Percentiles rank a stretch among this genome's conserved stretches.
Conservation (phyloP, 139 green algal genomes). For the Haematococcus sp. region DNA sequence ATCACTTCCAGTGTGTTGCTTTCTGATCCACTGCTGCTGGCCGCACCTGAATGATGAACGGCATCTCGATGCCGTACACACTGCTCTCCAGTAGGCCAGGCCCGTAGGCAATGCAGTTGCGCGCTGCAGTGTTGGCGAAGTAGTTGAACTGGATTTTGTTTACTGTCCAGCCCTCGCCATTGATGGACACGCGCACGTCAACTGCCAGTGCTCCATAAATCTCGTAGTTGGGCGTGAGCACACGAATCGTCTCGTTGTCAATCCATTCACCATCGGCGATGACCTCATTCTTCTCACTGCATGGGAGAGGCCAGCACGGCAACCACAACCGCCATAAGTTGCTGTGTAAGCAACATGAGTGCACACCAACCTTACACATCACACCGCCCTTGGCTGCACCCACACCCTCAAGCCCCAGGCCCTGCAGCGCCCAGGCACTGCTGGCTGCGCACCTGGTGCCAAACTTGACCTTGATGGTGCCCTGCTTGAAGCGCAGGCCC, state of each 20-base stretch:
- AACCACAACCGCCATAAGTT: no score
- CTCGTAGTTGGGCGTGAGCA: constrained; percentile 82
- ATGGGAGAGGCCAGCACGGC: neutral
- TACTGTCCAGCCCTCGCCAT: constrained; percentile 83
- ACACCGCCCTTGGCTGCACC: neutral
- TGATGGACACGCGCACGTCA: constrained; percentile 65
- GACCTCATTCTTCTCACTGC: constrained; percentile 61
- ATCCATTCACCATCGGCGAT: constrained; percentile 68
- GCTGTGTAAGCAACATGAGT: no score
- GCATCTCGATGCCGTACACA: constrained; percentile 71
- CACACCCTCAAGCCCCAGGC: neutral
- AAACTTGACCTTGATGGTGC: constrained; percentile 40
- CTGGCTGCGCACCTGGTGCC: constrained; percentile 29
- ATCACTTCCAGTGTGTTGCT: no score
- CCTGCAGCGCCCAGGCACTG: neutral
- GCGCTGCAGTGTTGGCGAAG: constrained; percentile 82
- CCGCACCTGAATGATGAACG: constrained; percentile 72
- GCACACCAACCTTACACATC: no score
- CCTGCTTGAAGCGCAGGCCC: constrained; percentile 76
- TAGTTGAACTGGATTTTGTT: constrained; percentile 81
- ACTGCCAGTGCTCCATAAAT: constrained; percentile 70
- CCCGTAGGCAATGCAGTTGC: constrained; percentile 79
- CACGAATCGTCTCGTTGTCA: constrained; percentile 60
- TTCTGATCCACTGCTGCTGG: no score
- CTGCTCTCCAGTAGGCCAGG: constrained; percentile 66